Percentiles rank a stretch among this genome's conserved stretches.
These are phyloP conservation scores for Globisporangium uncinulatum DNA, from an alignment of 352 stramenopile genomes.

Conservation along the genomic window DNA sequence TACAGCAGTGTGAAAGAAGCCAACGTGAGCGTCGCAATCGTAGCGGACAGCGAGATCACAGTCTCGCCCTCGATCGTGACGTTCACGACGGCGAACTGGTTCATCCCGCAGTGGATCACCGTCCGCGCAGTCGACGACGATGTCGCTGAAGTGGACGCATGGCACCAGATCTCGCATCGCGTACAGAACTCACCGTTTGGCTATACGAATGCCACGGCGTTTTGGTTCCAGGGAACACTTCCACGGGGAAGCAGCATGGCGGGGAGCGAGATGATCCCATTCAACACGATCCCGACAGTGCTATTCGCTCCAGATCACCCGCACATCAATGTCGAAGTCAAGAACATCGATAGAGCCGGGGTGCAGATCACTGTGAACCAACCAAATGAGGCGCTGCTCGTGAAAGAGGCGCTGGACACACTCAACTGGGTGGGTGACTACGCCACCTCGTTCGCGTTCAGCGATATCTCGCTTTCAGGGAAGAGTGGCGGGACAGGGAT, in stretches of 20 bases:
- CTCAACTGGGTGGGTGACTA: conserved; percentile 54
- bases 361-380: conserved; percentile 38
- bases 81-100: conserved; percentile 61
- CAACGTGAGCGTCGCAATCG: conserved; percentile 58
- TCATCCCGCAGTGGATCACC: conserved; percentile 43
- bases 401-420: conserved; percentile 35
- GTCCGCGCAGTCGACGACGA: conserved; percentile 43
- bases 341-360: conserved; percentile 40
- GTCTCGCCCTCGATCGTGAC: conserved; percentile 54
- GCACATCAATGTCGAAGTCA: conserved; percentile 40
- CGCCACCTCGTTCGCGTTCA: conserved; percentile 40
- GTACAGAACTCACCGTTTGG: conserved; percentile 44
- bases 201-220: conserved; percentile 43
- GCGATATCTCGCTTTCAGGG: conserved; percentile 40
- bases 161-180: conserved; percentile 41
- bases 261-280: conserved; percentile 29
- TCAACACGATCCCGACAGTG: conserved; percentile 53
- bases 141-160: conserved; percentile 29
- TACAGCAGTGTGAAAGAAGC: conserved; percentile 17
- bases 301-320: conserved; percentile 40
- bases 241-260: conserved; percentile 16
- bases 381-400: conserved; percentile 23
- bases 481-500: neutral
- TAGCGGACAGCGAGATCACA: conserved; percentile 36
- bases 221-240: conserved; percentile 46